Evolutionary conservation across 306 rosid genomes (phyloP).

Genomic region (Abrus precatorius): DNA sequence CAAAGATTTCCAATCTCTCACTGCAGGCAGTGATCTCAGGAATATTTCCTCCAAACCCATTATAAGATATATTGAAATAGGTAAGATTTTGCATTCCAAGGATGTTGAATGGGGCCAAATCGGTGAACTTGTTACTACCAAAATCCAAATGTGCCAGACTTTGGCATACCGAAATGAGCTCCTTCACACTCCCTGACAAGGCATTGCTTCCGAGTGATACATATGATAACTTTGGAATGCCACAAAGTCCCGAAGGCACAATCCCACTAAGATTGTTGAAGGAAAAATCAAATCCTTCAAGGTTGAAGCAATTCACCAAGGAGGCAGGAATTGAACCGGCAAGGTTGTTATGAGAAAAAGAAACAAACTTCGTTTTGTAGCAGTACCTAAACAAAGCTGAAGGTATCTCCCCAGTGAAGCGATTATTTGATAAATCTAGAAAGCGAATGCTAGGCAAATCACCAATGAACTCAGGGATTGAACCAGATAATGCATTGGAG

Average conservation of each 20-base stretch:
- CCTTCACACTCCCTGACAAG: constrained; percentile 71
- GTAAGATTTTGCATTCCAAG: constrained; percentile 70
- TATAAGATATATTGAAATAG: constrained; percentile 75
- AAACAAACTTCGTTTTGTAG: constrained; percentile 78
- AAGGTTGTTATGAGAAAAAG: constrained; percentile 80
- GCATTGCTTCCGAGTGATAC: constrained; percentile 80
- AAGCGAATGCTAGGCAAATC: constrained; percentile 81
- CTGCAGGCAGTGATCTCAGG: constrained; percentile 72
- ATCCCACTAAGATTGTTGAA: constrained; percentile 82
- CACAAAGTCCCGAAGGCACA: constrained; percentile 71
- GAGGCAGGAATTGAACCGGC: constrained; percentile 80
- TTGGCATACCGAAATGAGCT: constrained; percentile 64
- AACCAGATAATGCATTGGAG: constrained; percentile 84
- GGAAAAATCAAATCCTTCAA: constrained; percentile 96
- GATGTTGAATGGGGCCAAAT: constrained; percentile 75
- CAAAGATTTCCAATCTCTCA: constrained; percentile 71
- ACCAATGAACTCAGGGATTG: constrained; percentile 87
- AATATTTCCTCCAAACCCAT: constrained; percentile 73
- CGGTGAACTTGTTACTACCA: constrained; percentile 72
- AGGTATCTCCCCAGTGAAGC: constrained; percentile 83
- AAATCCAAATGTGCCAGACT: constrained; percentile 82
- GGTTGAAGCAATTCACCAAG: constrained; percentile 75
- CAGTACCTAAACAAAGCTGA: constrained; percentile 80
- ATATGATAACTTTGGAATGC: constrained; percentile 75
- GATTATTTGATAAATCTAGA: constrained; percentile 90